phyloP scores from a whole-genome alignment of 2,329 filamentous ascomycete genomes.

The Aspergillus clavatus region DNA sequence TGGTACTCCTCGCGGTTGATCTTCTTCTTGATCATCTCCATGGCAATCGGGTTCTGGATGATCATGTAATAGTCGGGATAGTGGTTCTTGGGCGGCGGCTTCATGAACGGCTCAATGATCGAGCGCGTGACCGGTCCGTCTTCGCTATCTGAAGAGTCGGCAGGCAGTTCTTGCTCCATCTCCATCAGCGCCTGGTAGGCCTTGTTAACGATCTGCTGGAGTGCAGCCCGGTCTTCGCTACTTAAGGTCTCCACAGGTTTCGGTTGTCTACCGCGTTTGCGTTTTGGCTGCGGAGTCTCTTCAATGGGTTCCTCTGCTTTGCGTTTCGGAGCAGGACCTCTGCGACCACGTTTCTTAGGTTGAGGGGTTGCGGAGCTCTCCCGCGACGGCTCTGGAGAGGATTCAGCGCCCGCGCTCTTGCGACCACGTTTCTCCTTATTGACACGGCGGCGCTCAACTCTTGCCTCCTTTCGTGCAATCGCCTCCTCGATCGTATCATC shows the following conservation, averaged over 20 bases:
- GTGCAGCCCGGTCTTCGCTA: conserved; percentile 64
- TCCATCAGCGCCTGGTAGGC: conserved; percentile 78
- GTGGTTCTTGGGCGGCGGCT: conserved; percentile 79
- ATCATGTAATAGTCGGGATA: conserved; percentile 95
- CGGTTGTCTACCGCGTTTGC: conserved; percentile 67
- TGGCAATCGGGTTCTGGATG: conserved; percentile 88
- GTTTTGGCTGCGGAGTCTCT: conserved; percentile 70
- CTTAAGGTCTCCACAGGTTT: conserved; percentile 65
- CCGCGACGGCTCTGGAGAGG: conserved; percentile 72
- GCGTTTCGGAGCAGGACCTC: conserved; percentile 75
- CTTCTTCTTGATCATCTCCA: conserved; percentile 90
- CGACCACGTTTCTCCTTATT: conserved; percentile 65
- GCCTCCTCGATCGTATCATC: conserved; percentile 92
- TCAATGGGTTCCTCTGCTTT: conserved; percentile 76
- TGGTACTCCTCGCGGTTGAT: conserved; percentile 96
- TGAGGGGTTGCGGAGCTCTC: conserved; percentile 79
- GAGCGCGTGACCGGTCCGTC: conserved; percentile 61
- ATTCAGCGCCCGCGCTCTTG: conserved; percentile 48
- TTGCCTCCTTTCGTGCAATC: conserved; percentile 80
- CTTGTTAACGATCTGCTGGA: conserved; percentile 73
- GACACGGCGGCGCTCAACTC: conserved; percentile 70
- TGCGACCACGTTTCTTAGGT: conserved; percentile 68
- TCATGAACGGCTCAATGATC: conserved; percentile 91
- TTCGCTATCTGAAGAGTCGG: conserved; percentile 49
- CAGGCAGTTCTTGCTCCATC: conserved; percentile 67